These are phyloP conservation scores for Phytophthora palmivora DNA, from an alignment of 352 stramenopile genomes.

Conservation along the genomic window DNA sequence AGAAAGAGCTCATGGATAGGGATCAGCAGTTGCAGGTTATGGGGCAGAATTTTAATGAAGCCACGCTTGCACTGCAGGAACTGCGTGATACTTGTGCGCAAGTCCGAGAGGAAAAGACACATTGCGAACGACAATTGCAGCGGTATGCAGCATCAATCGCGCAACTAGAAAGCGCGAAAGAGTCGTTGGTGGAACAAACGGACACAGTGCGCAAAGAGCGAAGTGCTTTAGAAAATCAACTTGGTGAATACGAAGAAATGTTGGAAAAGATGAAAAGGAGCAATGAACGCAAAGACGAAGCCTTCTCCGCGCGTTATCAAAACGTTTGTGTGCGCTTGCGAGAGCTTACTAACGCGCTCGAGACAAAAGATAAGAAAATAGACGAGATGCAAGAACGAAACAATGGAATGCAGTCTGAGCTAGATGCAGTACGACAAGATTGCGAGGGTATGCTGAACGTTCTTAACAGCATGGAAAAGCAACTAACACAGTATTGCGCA, in stretches of 20 bases:
- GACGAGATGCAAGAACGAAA: constrained; percentile 64
- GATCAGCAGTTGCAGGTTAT: constrained; percentile 79
- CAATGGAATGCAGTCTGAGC: constrained; percentile 46
- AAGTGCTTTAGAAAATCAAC: constrained; percentile 49
- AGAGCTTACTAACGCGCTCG: constrained; percentile 63
- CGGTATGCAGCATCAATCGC: constrained; percentile 69
- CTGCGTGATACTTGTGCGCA: constrained; percentile 62
- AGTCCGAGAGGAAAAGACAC: constrained; percentile 64
- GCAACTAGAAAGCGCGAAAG: constrained; percentile 68
- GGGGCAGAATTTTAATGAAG: constrained; percentile 81
- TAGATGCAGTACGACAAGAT: constrained; percentile 74
- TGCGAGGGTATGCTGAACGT: constrained; percentile 88
- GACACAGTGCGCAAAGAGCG: constrained; percentile 44
- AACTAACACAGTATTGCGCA: constrained; percentile 77
- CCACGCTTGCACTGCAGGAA: constrained; percentile 70
- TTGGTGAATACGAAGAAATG: constrained; percentile 67
- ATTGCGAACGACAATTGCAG: constrained; percentile 76
- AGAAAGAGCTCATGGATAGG: constrained; percentile 67
- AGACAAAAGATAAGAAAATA: constrained; percentile 59
- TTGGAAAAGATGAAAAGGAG: constrained; percentile 70
- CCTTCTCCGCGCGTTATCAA: constrained; percentile 69
- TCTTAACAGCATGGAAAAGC: constrained; percentile 85
- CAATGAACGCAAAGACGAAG: constrained; percentile 65
- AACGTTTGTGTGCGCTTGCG: constrained; percentile 71
- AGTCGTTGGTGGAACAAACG: constrained; percentile 45